These are phyloP conservation scores for Solanum pinnatisectum DNA, from an alignment of 257 asterid species.

Conservation along the genomic window DNA sequence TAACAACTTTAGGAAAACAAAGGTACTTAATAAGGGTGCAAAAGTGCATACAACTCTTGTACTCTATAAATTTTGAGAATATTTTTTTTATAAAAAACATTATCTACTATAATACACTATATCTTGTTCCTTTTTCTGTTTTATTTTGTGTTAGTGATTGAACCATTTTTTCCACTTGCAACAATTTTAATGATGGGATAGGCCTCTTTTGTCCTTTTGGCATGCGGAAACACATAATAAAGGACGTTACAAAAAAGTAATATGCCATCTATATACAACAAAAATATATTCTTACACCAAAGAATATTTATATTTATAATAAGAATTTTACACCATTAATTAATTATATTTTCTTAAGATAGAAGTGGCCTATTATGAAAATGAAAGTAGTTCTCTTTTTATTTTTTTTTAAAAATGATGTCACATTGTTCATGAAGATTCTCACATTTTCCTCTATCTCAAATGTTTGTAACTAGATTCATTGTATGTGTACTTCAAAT, in stretches of 20 bases:
- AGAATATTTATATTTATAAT: background rate
- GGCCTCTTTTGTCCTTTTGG: background rate
- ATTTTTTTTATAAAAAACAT: background rate
- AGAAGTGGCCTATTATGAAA: background rate
- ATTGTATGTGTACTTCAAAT: background rate
- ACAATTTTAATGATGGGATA: slow-evolving; percentile 1
- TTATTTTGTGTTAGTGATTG: background rate
- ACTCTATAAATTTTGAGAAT: background rate
- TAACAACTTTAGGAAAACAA: too few species aligned
- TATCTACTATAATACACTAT: background rate
- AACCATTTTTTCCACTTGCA: background rate
- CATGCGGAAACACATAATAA: background rate
- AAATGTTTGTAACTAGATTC: background rate
- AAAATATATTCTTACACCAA: background rate
- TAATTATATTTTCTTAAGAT: background rate
- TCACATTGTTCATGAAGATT: background rate
- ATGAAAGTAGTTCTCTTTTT: background rate
- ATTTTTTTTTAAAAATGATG: background rate
- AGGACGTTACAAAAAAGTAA: background rate
- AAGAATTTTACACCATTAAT: background rate
- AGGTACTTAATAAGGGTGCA: background rate
- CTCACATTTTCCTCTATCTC: background rate
- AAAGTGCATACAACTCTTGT: background rate
- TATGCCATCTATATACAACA: background rate
- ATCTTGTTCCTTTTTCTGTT: background rate